These are phyloP conservation scores for Trametes cubensis DNA, from an alignment of 768 basidiomycete species.

Conservation along the genomic window DNA sequence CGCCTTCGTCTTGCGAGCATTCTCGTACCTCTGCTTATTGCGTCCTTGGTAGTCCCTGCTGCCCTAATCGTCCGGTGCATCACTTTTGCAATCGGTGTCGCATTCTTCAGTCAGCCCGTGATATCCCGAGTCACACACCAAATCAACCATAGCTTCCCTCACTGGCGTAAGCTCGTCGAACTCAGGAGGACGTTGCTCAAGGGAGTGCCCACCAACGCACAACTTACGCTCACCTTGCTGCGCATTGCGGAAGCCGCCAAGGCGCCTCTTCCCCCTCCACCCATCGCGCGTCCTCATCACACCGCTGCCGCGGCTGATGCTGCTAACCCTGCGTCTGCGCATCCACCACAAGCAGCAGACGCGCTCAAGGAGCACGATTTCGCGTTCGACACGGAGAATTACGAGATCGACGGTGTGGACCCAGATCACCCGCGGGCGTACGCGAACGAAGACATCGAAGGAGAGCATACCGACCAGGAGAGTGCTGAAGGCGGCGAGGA, in stretches of 20 bases:
- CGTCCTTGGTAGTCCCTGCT: constrained; percentile 35
- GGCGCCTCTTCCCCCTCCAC: constrained; percentile 44
- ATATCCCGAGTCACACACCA: constrained; percentile 33
- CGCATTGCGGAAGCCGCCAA: constrained; percentile 43
- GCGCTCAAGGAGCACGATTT: constrained; percentile 21
- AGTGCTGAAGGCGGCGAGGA: constrained; percentile 14
- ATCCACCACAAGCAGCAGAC: constrained; percentile 22
- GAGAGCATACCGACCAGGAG: constrained; percentile 37
- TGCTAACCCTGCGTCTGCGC: constrained; percentile 8
- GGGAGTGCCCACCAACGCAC: constrained; percentile 48
- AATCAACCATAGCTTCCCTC: constrained; percentile 38
- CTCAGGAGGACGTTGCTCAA: constrained; percentile 41
- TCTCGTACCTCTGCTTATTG: constrained; percentile 34
- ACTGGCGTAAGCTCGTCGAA: constrained; percentile 42
- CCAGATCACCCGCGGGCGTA: constrained; percentile 43
- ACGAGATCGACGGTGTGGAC: constrained; percentile 47
- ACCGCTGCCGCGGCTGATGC: constrained; percentile 13
- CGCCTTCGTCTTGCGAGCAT: constrained; percentile 37
- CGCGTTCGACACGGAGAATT: constrained; percentile 28
- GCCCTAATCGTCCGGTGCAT: constrained; percentile 35
- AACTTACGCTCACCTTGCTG: constrained; percentile 45
- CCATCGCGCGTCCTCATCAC: constrained; percentile 19
- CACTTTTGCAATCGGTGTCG: constrained; percentile 38
- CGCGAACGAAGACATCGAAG: constrained; percentile 49
- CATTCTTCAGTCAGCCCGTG: constrained; percentile 46